Evolutionary conservation across 2,329 filamentous ascomycete species (phyloP).

Genomic region (Pseudocercospora fijiensis): DNA sequence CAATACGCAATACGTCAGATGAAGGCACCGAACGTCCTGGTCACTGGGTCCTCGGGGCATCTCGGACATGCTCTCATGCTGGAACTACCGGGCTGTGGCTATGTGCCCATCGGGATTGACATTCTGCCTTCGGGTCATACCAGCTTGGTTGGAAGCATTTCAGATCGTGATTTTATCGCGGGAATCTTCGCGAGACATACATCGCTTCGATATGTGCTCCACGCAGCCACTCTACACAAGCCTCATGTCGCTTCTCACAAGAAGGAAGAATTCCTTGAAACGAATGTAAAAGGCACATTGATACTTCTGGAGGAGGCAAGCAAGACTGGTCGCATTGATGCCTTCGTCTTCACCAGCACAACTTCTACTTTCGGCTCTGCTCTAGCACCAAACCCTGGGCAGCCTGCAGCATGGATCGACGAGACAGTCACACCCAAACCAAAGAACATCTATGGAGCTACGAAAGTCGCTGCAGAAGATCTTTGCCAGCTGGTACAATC

Average conservation of each 20-base stretch:
- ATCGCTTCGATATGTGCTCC: conserved; percentile 20
- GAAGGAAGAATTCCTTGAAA: conserved; percentile 25
- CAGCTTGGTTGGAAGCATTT: conserved; percentile 15
- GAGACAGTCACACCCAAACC: conserved; percentile 24
- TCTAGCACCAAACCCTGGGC: conserved; percentile 20
- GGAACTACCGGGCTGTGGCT: conserved; percentile 16
- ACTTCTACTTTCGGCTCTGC: conserved; percentile 27
- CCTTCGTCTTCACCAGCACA: conserved; percentile 24
- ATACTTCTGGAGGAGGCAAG: conserved; percentile 24
- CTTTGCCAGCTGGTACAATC: conserved; percentile 47
- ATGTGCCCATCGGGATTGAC: conserved; percentile 22
- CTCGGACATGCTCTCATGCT: conserved; percentile 26
- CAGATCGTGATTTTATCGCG: conserved; percentile 15
- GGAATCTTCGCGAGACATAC: conserved; percentile 11
- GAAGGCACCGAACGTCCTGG: conserved; percentile 18
- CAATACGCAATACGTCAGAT: neutral
- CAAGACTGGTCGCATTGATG: conserved; percentile 15
- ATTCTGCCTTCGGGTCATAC: conserved; percentile 19
- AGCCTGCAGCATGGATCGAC: conserved; percentile 28
- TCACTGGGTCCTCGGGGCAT: conserved; percentile 25
- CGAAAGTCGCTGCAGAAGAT: conserved; percentile 52
- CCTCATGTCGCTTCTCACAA: conserved; percentile 24
- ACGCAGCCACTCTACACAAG: conserved; percentile 27
- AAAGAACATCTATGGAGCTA: conserved; percentile 42
- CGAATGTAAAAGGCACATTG: conserved; percentile 25